Base-by-base conservation (phyloP, 1,139 yeast genomes). In the Blastobotrys capitulatus region DNA sequence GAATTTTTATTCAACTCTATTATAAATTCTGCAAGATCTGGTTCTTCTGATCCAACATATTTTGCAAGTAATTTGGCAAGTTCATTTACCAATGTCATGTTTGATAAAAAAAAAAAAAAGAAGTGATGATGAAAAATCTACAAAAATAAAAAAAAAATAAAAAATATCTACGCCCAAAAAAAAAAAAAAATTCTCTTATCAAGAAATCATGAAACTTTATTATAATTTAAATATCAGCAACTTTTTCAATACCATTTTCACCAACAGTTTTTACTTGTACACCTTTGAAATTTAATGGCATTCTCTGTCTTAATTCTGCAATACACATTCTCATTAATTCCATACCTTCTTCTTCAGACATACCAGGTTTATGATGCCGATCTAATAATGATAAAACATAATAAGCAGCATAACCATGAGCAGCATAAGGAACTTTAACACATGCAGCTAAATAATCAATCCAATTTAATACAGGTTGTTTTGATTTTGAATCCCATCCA, bases 201-300 rank as follows among this genome's bases (percentile, higher is more conserved):
- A 6, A 29, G 27, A 5, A 18, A 27, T 9, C 12, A 26, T 31
- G 32, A 27, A 7, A n/a, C n/a, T n/a, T n/a, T n/a, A n/a, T n/a
- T n/a, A n/a, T 15, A 2, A 42, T 22, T 35, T 53, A 56, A 35
- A 56, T 43, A 34, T 58, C 63, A 8, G 78, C 83, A 40, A 77
- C 68, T 36, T 70, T 73, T 64, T 80, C 79, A 38, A 69, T 57
- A 41, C 75, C 75, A 29, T 63, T 59, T 64, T 83, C 79, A 62
- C 82, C 87, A 35, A 90, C 86, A 41, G 85, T 78, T 68, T 89
- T 88, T 6, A 45, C 48, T 54, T 70, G 78, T 40, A 86, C 83
- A 26, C 98, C 98, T 73, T 92, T 92, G 75, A 87, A 92, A 63
- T 92, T 97, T 57, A 92, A 78, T 41, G 99, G 99, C 88, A 92